Conservation (phyloP, 306 rosid genomes). For the Begonia masoniana region DNA sequence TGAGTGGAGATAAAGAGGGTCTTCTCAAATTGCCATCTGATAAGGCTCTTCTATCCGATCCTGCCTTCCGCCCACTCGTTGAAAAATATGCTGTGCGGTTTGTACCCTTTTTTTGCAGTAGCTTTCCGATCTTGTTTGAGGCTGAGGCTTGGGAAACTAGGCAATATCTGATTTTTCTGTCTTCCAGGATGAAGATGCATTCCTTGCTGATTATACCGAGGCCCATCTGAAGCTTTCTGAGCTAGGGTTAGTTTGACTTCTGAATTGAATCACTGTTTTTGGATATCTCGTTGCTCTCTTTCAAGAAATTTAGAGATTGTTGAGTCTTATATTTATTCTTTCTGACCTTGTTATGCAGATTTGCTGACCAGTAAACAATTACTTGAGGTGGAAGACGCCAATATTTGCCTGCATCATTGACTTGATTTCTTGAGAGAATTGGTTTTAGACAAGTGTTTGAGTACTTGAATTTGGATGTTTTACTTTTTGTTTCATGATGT, state of each 20-base stretch:
- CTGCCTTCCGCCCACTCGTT: conserved; percentile 95
- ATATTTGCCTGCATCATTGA: too few species aligned
- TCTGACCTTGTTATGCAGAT: too few species aligned
- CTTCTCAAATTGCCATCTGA: conserved; percentile 76
- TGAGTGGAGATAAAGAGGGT: conserved; percentile 78
- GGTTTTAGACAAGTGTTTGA: too few species aligned
- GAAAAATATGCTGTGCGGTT: conserved; percentile 85
- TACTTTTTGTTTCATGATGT: too few species aligned
- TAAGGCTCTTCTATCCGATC: conserved; percentile 66
- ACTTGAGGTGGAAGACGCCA: too few species aligned
- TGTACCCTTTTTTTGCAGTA: conserved; percentile 7
- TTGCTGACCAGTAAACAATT: too few species aligned
- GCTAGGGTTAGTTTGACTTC: conserved; percentile 49
- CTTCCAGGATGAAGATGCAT: conserved; percentile 82
- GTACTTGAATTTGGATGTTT: too few species aligned
- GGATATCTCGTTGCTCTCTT: too few species aligned
- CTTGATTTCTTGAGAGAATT: too few species aligned
- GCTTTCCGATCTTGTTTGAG: background rate
- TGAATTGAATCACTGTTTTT: too few species aligned
- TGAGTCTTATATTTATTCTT: too few species aligned
- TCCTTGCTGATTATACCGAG: conserved; percentile 58
- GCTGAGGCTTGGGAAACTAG: background rate
- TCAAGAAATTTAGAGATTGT: too few species aligned
- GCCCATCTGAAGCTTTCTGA: conserved; percentile 86
- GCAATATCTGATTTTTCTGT: background rate